A percentile compares a stretch with the other conserved stretches of the same genome.
Evolutionary conservation across 2,329 filamentous ascomycete species (phyloP).

Genomic region (Aureobasidium zeae): DNA sequence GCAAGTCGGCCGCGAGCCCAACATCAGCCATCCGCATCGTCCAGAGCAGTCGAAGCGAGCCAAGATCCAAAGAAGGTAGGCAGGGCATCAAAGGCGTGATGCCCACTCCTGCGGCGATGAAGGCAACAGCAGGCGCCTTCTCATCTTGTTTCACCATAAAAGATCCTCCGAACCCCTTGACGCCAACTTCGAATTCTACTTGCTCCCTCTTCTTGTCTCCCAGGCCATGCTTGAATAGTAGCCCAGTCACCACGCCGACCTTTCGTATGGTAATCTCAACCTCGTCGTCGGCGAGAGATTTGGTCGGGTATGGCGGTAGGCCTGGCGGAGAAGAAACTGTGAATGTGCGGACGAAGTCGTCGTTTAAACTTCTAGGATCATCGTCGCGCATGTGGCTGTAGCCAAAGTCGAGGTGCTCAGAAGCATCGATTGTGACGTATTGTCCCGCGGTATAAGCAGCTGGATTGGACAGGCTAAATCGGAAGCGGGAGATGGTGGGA

Average conservation of each 20-base stretch:
- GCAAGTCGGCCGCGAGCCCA: conserved; percentile 50
- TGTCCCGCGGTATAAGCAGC: conserved; percentile 58
- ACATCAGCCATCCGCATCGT: conserved; percentile 54
- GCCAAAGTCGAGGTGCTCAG: conserved; percentile 57
- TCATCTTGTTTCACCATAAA: conserved; percentile 35
- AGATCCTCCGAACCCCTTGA: conserved; percentile 65
- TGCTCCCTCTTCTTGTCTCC: conserved; percentile 4
- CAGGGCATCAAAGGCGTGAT: conserved; percentile 66
- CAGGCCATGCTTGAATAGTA: conserved; percentile 45
- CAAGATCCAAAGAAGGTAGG: conserved; percentile 28
- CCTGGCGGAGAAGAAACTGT: conserved; percentile 59
- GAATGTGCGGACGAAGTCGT: conserved; percentile 76
- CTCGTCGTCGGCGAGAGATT: conserved; percentile 31
- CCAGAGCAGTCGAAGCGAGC: conserved; percentile 56
- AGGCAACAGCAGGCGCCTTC: conserved; percentile 40
- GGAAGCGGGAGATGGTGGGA: conserved; percentile 58
- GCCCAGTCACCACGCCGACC: conserved; percentile 58
- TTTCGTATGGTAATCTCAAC: conserved; percentile 65
- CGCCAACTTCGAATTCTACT: conserved; percentile 51
- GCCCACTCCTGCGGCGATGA: conserved; percentile 71
- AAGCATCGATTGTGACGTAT: conserved; percentile 68
- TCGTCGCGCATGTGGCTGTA: conserved; percentile 78
- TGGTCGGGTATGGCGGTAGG: conserved; percentile 22
- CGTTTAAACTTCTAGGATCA: conserved; percentile 70
- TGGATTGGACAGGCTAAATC: conserved; percentile 40